Percentiles rank a stretch among this genome's conserved stretches.
phyloP scores from a whole-genome alignment of 1,284 basidiomycete genomes.

The Cutaneotrichosporon arboriforme region DNA sequence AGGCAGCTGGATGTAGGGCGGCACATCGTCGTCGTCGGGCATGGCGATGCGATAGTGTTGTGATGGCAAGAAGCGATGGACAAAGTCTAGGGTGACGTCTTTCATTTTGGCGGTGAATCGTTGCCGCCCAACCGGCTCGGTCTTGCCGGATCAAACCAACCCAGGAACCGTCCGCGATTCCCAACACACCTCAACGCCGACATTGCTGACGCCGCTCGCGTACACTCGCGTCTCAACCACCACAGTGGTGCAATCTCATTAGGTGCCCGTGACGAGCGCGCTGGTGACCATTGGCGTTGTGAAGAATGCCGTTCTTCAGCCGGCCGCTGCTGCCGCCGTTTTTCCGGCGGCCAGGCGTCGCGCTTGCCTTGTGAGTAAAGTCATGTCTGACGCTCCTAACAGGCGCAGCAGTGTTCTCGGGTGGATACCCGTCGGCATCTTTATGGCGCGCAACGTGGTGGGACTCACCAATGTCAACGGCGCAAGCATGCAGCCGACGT shows the following conservation, averaged over 20 bases:
- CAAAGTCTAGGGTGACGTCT: conserved; percentile 1
- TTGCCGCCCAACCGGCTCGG: background rate
- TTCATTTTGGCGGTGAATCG: background rate
- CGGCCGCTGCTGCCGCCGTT: too few species aligned
- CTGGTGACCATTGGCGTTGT: background rate
- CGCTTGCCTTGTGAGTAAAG: background rate
- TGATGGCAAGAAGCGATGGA: background rate
- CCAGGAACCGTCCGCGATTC: too few species aligned
- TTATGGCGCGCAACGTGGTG: conserved; percentile 50
- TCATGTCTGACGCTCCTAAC: background rate
- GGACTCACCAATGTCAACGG: conserved; percentile 51
- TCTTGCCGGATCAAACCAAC: too few species aligned
- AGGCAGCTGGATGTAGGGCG: conserved; percentile 21
- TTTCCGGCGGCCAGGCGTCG: too few species aligned
- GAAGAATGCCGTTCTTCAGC: background rate
- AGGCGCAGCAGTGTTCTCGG: conserved; percentile 29
- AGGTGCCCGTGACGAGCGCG: background rate
- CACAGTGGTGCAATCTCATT: background rate
- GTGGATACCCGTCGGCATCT: conserved; percentile 52
- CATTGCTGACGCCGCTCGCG: too few species aligned
- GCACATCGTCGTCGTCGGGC: conserved; percentile 4
- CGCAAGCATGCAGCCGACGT: conserved; percentile 50
- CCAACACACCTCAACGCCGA: too few species aligned
- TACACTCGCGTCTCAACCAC: background rate
- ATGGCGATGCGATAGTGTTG: background rate